Conservation (phyloP, 1,284 basidiomycete species). For the Pseudozyma sp. region DNA sequence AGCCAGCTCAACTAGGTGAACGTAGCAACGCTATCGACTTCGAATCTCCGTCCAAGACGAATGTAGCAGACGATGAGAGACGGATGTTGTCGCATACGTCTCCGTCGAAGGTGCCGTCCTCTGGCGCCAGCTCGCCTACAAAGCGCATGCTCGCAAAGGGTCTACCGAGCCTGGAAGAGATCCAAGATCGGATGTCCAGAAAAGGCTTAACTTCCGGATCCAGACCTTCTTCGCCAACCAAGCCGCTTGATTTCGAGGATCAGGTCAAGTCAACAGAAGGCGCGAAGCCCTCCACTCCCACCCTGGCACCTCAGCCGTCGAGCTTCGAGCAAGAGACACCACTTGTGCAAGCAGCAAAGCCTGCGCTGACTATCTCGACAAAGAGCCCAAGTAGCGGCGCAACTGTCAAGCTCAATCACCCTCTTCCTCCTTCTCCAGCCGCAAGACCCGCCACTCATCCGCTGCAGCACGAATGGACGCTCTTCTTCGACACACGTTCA, state of each 20-base stretch:
- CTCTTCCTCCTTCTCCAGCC: constrained; percentile 16
- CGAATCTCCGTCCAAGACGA: constrained; percentile 8
- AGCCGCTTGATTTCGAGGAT: neutral
- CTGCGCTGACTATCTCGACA: neutral
- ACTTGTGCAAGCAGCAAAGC: neutral
- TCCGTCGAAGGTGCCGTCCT: constrained; percentile 6
- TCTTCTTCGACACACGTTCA: constrained; percentile 79
- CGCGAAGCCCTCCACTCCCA: neutral
- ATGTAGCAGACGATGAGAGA: neutral
- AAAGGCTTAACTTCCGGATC: constrained; percentile 26
- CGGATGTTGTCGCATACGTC: neutral
- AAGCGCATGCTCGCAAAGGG: constrained; percentile 42
- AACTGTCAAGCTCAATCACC: constrained; percentile 1
- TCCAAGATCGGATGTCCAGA: constrained; percentile 57
- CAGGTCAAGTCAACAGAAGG: constrained; percentile 1
- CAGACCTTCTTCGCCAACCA: constrained; percentile 20
- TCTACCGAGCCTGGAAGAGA: constrained; percentile 63
- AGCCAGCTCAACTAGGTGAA: constrained; percentile 6
- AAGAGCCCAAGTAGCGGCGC: neutral
- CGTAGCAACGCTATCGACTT: constrained; percentile 4
- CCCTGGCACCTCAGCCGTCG: neutral
- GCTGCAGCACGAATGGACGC: constrained; percentile 84
- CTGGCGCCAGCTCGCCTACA: constrained; percentile 25
- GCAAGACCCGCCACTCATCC: constrained; percentile 73
- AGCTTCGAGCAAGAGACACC: neutral